Base-by-base conservation (phyloP, 306 rosid species). In the Prinsepia uniflora region DNA sequence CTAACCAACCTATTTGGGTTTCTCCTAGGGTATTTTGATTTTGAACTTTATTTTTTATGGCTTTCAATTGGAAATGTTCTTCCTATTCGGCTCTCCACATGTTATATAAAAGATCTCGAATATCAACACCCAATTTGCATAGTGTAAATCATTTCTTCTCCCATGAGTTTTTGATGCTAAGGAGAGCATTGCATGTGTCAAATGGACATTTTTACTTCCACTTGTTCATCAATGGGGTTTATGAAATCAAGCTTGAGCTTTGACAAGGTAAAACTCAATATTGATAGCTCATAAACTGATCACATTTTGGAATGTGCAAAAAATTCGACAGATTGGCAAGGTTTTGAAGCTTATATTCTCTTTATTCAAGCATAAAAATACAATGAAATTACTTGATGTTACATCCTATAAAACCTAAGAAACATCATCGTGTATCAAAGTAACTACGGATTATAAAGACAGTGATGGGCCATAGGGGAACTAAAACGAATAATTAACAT, bases 21-120 rank as follows among this genome's bases (percentile, higher is more conserved):
- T 5, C 60, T 19, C 41, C 20, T 72, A 3, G 20, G 65, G 46
- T 42, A 64, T 39, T 72, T 63, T 44, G 12, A 7, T 45, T 68
- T 68, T 52, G 39, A 63, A 49, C 44, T 58, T 54, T 75, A 49
- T 19, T 20, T 68, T 69, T 72, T 57, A 58, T 58, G 60, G 44
- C 49, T 50, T 13, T 49, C 12, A 20, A 56, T 56, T 40, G 8
- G 46, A 49, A 67, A 17, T 67, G 71, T n/a, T 3, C 13, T 10
- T 7, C 30, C 30, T 24, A 24, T 24, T 24, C 30, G 30, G 1
- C 36, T 30, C 36, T 30, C 36, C 36, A 30, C 36, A 3, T 30
- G 3, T 30, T 30, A 30, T 30, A 1, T 30, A 30, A 1, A 30
- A 3, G 30, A 30, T 30, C 36, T 30, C 36, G 3, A 2, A 30